Evolutionary conservation across 1,284 basidiomycete species (phyloP), one percentile per base, ranked within the genome.

Genomic region (Earliella scabrosa): DNA sequence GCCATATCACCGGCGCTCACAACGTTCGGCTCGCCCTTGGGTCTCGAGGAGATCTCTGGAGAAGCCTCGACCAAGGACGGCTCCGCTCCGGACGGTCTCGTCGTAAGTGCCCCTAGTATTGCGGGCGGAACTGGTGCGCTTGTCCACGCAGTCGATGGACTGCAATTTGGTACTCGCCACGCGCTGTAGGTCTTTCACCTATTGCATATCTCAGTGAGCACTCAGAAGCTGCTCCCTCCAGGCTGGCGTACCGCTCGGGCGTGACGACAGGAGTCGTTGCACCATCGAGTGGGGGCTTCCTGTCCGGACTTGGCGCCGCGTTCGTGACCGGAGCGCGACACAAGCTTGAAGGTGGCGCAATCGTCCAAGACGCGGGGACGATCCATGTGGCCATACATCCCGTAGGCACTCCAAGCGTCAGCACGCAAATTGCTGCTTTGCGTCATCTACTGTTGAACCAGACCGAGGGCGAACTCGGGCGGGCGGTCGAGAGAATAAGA

Each of bases 71-170:
- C 82, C 1, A 70, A 68, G 34, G 82, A 84, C 63, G 73, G 73
- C 2, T 43, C 46, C 36, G 70, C 83, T 3, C 75, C 74, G 39
- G 86, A 88, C 63, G 79, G 81, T 2, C 65, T 90, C 26, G 59
- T 68, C 11, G 66, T 68, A 36, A 59, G 62, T 20, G 67, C 82
- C 5, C 86, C 87, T 0, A 63, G 65, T 10, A 64, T 86, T 36
- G 59, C 86, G 1, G 83, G 82, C 31, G 78, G 68, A 1, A 71
- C 73, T 0, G 74, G 85, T 41, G 78, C 76, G 31, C 68, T 83
- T 1, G 73, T 92, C 27, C 82, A 79, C 36, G 93, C 88, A 2
- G 82, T 80, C 10, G 92, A 95, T 67, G 93, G 92, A 1, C 77
- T 93, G 20, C 75, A 82, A 54, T 93, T 88, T 67, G 83, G 78